phyloP scores from a whole-genome alignment of 2,329 filamentous ascomycete species.

The Colletotrichum coccodes region DNA sequence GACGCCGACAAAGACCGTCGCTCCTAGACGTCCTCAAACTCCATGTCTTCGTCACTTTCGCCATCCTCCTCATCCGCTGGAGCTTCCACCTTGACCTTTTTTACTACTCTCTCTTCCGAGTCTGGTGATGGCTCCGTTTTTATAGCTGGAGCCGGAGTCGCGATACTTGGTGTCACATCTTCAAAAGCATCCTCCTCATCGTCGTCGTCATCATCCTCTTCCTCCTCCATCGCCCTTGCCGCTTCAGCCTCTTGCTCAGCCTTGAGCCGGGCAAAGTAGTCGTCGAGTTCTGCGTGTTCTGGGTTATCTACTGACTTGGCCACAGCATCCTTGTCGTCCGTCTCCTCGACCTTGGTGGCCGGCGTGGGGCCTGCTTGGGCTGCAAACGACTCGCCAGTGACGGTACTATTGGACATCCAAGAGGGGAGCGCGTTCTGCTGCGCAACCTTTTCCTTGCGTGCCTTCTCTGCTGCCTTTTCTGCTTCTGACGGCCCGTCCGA shows the following conservation, averaged over 20 bases:
- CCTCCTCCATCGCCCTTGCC: conserved; percentile 40
- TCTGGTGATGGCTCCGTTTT: conserved; percentile 48
- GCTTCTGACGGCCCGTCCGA: conserved; percentile 73
- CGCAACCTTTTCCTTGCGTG: conserved; percentile 72
- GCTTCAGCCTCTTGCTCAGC: conserved; percentile 64
- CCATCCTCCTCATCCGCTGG: conserved; percentile 56
- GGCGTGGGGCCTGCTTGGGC: conserved; percentile 46
- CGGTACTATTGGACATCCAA: conserved; percentile 79
- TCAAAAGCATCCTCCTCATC: conserved; percentile 60
- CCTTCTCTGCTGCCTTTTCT: conserved; percentile 71
- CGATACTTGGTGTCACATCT: conserved; percentile 52
- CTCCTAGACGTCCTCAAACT: conserved; percentile 66
- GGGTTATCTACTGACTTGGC: conserved; percentile 55
- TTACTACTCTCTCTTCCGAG: conserved; percentile 59
- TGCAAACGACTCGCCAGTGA: conserved; percentile 71
- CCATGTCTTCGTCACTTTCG: conserved; percentile 62
- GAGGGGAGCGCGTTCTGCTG: conserved; percentile 75
- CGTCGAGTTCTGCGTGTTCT: conserved; percentile 69
- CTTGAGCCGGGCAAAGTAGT: conserved; percentile 74
- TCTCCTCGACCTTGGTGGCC: conserved; percentile 51
- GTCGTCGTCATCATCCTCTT: conserved; percentile 42
- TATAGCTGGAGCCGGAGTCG: conserved; percentile 38
- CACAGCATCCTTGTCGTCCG: conserved; percentile 58
- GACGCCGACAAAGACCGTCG: background rate
- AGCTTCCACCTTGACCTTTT: conserved; percentile 70